These are phyloP conservation scores for Fusarium sp. DNA, from an alignment of 2,329 filamentous ascomycete species.

Conservation along the genomic window DNA sequence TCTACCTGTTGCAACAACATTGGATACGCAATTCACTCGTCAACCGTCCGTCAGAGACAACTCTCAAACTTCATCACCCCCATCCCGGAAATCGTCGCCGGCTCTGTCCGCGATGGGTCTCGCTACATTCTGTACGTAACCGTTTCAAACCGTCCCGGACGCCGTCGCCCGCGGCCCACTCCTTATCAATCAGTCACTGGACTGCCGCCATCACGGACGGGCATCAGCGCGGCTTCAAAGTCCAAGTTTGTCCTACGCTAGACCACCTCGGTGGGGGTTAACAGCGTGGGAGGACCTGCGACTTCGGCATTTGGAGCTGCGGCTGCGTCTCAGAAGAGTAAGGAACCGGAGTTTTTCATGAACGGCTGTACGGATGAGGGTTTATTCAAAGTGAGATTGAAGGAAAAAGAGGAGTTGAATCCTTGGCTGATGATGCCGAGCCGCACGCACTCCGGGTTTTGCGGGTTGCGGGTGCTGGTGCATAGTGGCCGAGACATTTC, in stretches of 20 bases:
- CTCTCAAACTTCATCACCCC: not conserved
- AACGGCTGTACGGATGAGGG: not conserved
- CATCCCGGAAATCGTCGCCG: constrained; percentile 9
- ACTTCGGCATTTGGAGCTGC: constrained; percentile 11
- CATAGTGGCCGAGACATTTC: not conserved
- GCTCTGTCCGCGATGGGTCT: constrained; percentile 13
- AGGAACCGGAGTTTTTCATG: constrained; percentile 21
- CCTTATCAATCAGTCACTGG: constrained; percentile 44
- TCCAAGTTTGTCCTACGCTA: constrained; percentile 3
- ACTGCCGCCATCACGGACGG: constrained; percentile 29
- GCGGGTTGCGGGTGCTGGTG: not conserved
- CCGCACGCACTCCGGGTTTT: constrained; percentile 1
- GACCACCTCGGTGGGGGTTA: constrained; percentile 16
- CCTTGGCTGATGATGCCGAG: constrained; percentile 3
- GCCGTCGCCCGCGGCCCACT: constrained; percentile 10
- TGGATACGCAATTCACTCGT: not conserved
- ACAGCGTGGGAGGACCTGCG: constrained; percentile 3
- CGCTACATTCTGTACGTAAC: constrained; percentile 23
- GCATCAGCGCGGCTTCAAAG: constrained; percentile 22
- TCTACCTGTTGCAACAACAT: not conserved
- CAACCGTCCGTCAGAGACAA: not conserved
- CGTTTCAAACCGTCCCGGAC: constrained; percentile 2
- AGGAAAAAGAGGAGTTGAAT: not conserved
- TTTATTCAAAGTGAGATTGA: not conserved
- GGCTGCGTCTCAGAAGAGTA: not conserved